Conservation (phyloP, 2,329 filamentous ascomycete species). For the Orbilia blumenaviensis region DNA sequence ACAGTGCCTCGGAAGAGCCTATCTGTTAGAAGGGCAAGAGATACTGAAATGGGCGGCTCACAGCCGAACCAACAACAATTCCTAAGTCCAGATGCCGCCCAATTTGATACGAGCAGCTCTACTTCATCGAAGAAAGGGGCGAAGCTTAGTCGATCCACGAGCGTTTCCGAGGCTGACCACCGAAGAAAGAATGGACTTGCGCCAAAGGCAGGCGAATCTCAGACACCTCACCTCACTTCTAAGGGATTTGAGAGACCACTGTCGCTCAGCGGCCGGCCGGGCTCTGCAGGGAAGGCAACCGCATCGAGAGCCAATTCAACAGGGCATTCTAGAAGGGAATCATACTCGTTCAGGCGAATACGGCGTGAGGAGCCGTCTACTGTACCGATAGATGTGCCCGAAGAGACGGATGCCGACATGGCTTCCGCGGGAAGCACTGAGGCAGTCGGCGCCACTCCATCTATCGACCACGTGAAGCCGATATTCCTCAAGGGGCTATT, state of each 20-base stretch:
- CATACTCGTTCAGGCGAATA: constrained; percentile 84
- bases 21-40: constrained; percentile 74
- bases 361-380: constrained; percentile 76
- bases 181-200: constrained; percentile 55
- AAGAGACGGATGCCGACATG: constrained; percentile 87
- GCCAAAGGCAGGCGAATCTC: constrained; percentile 59
- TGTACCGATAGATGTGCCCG: constrained; percentile 72
- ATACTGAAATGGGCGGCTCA: constrained; percentile 66
- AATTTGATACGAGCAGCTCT: constrained; percentile 64
- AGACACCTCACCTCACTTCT: constrained; percentile 56
- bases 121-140: constrained; percentile 69
- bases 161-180: constrained; percentile 66
- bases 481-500: constrained; percentile 96
- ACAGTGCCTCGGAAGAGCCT: constrained; percentile 82
- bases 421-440: constrained; percentile 67
- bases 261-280: constrained; percentile 50
- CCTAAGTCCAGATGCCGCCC: constrained; percentile 75
- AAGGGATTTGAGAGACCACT: constrained; percentile 56
- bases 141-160: constrained; percentile 83
- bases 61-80: constrained; percentile 81
- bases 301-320: constrained; percentile 77
- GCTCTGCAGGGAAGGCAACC: constrained; percentile 51
- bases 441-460: constrained; percentile 61
- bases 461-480: constrained; percentile 84
- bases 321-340: constrained; percentile 87